Percentiles rank a stretch among this genome's conserved stretches.
Conservation (phyloP, 2,329 filamentous ascomycete genomes). For the Diaporthe citri region DNA sequence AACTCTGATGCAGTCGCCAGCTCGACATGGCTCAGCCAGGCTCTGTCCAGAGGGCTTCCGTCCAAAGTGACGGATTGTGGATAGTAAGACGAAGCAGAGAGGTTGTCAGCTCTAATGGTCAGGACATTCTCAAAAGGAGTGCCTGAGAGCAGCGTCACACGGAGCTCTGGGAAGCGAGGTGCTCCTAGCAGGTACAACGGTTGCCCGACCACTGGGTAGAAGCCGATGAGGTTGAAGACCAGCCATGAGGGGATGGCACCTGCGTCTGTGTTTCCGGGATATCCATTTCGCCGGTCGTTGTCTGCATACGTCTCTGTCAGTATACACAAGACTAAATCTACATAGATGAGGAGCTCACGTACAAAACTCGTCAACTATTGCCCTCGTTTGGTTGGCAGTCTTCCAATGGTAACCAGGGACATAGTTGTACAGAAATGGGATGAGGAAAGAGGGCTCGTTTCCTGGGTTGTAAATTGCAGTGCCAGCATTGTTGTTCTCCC, state of each 20-base stretch:
- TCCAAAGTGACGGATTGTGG: slow-evolving; percentile 31
- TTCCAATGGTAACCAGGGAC: slow-evolving; percentile 52
- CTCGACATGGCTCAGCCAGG: slow-evolving; percentile 33
- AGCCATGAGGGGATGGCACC: slow-evolving; percentile 64
- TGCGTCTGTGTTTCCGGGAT: slow-evolving; percentile 60
- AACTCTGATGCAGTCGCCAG: slow-evolving; percentile 17
- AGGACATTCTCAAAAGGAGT: slow-evolving; percentile 21
- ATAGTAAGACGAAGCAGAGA: slow-evolving; percentile 16
- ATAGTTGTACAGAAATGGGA: slow-evolving; percentile 68
- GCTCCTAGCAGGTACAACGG: slow-evolving; percentile 60
- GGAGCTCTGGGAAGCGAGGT: slow-evolving; percentile 54
- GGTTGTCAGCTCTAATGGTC: slow-evolving; percentile 21
- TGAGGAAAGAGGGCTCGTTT: slow-evolving; percentile 48
- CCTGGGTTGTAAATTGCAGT: slow-evolving; percentile 34
- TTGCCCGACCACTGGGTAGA: slow-evolving; percentile 62
- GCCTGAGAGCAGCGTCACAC: slow-evolving; percentile 26
- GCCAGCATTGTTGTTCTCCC: slow-evolving; percentile 34
- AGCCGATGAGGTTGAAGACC: slow-evolving; percentile 62
- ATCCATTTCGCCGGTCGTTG: slow-evolving; percentile 52
- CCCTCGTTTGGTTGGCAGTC: slow-evolving; percentile 50
- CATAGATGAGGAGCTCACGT: not conserved
- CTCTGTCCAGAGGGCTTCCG: slow-evolving; percentile 12
- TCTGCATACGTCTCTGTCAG: slow-evolving; percentile 37
- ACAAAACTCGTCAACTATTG: slow-evolving; percentile 55
- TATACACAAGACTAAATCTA: not conserved